Percentiles rank a stretch among this genome's conserved stretches.
phyloP scores from a whole-genome alignment of 345 rosid genomes.

The Schrenkiella parvula region DNA sequence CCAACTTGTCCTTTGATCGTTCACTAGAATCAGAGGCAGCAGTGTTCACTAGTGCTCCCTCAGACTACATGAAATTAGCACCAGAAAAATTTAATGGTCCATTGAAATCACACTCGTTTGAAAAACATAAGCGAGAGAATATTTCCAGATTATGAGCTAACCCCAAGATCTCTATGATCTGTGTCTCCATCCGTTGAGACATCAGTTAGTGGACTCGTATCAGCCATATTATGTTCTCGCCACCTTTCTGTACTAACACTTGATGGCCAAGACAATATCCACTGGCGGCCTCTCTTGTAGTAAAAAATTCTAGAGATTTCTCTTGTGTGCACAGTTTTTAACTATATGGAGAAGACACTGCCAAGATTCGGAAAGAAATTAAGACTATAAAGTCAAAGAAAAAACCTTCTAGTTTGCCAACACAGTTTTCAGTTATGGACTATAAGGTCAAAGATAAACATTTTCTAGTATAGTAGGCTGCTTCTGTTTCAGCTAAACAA shows the following conservation, averaged over 20 bases:
- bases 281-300: constrained; percentile 38
- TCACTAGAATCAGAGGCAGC: constrained; percentile 90
- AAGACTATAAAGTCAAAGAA: background rate
- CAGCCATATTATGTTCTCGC: constrained; percentile 70
- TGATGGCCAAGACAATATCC: constrained; percentile 35
- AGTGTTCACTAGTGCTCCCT: constrained; percentile 46
- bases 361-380: background rate
- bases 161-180: constrained; percentile 85
- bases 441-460: background rate
- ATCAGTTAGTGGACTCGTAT: constrained; percentile 88
- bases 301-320: constrained; percentile 30
- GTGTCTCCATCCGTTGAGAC: constrained; percentile 88
- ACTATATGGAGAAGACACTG: background rate
- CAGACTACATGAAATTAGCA: constrained; percentile 51
- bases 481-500: background rate
- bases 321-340: background rate
- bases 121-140: background rate
- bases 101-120: background rate
- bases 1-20: constrained; percentile 80
- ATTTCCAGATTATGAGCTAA: constrained; percentile 25
- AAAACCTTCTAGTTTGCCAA: background rate
- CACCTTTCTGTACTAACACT: constrained; percentile 43
- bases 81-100: background rate
- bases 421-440: background rate
- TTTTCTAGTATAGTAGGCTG: background rate